phyloP scores from a whole-genome alignment of 306 rosid species.

The Cucumis hystrix region DNA sequence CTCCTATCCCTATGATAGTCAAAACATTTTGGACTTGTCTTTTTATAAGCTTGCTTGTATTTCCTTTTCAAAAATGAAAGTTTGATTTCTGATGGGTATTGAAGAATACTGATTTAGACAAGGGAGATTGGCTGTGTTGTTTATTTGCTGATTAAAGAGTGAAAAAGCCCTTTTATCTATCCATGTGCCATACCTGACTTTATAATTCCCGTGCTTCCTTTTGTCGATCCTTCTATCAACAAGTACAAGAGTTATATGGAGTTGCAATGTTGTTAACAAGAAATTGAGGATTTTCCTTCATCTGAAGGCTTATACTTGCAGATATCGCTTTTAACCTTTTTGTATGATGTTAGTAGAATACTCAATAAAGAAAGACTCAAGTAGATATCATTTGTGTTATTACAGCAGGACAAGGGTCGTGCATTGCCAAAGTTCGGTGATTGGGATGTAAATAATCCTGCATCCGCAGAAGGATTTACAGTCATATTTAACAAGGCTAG shows the following conservation, averaged over 20 bases:
- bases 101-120: not conserved
- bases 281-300: not conserved
- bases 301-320: not conserved
- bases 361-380: not conserved
- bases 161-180: not conserved
- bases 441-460: slow-evolving; percentile 87
- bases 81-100: not conserved
- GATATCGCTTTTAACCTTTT: not conserved
- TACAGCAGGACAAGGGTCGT: slow-evolving; percentile 45
- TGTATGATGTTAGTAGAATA: not conserved
- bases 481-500: slow-evolving; percentile 81
- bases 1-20: no score
- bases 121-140: not conserved
- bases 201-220: not conserved
- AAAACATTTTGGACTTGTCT: not conserved
- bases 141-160: not conserved
- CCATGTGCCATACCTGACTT: not conserved
- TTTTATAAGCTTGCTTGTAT: not conserved
- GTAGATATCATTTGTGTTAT: not conserved
- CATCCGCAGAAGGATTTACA: slow-evolving; percentile 79
- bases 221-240: not conserved
- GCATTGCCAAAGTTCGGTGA: slow-evolving; percentile 80
- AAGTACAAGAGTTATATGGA: not conserved
- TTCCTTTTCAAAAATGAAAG: not conserved
- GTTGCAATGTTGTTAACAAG: not conserved